Conservation (phyloP, 2,329 filamentous ascomycete genomes). For the Lomentospora prolificans region DNA sequence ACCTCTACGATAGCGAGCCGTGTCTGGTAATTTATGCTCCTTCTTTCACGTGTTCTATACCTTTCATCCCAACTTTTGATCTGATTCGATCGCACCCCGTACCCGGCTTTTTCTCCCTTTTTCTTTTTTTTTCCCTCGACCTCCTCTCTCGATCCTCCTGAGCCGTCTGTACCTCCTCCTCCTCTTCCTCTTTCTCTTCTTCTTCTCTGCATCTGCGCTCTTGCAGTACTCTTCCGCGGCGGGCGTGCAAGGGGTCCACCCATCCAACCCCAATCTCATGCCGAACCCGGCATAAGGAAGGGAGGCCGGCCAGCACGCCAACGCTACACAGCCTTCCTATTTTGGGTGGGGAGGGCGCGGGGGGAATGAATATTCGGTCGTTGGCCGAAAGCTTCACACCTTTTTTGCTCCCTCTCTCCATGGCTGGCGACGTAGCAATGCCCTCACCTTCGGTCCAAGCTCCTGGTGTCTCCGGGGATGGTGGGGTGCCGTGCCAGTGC, state of each 20-base stretch:
- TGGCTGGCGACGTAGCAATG: not conserved
- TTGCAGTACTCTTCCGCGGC: too few species aligned
- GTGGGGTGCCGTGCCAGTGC: not conserved
- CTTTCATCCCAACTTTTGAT: slow-evolving; percentile 1
- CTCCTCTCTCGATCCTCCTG: not conserved
- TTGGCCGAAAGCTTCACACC: not conserved
- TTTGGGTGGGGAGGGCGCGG: too few species aligned
- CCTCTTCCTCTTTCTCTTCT: not conserved
- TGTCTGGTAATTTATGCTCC: not conserved
- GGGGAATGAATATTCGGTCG: too few species aligned
- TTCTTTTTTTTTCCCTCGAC: not conserved
- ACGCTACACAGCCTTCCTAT: too few species aligned
- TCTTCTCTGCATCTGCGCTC: too few species aligned
- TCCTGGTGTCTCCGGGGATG: not conserved
- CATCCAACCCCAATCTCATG: slow-evolving; percentile 1
- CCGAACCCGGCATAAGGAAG: not conserved
- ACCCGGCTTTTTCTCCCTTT: not conserved
- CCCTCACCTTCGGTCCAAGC: not conserved
- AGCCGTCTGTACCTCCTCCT: too few species aligned
- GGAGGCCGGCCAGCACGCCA: too few species aligned
- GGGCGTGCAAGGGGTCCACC: too few species aligned
- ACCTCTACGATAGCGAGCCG: not conserved
- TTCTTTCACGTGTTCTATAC: not conserved
- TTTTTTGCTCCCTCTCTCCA: not conserved
- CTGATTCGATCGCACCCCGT: not conserved